Evolutionary conservation across 2,329 filamentous ascomycete species (phyloP).

Genomic region (Chaetomiaceae sp.): DNA sequence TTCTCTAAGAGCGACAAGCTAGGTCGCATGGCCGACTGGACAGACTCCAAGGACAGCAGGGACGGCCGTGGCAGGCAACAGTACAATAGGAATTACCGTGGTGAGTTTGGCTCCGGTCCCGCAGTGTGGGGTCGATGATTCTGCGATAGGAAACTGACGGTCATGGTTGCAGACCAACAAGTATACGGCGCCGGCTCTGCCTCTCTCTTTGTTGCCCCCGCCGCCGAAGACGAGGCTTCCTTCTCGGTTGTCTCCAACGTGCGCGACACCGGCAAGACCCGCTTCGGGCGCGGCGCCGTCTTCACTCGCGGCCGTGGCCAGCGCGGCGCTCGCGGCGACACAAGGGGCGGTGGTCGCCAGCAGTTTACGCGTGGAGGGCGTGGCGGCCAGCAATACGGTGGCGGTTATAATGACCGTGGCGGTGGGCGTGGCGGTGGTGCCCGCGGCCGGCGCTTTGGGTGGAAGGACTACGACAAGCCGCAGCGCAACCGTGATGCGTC

Average conservation of each 20-base stretch:
- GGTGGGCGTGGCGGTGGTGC: slow-evolving; percentile 61
- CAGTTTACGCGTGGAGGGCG: slow-evolving; percentile 69
- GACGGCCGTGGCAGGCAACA: slow-evolving; percentile 71
- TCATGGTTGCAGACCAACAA: slow-evolving; percentile 68
- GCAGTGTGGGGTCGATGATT: too few relatives aligned
- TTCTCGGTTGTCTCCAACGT: slow-evolving; percentile 98
- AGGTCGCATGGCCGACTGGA: slow-evolving; percentile 99
- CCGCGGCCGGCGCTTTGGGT: slow-evolving; percentile 85
- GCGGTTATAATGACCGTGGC: slow-evolving; percentile 61
- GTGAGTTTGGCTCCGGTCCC: slow-evolving; percentile 44
- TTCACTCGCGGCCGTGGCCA: slow-evolving; percentile 85
- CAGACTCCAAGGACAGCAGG: slow-evolving; percentile 81
- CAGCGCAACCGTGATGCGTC: slow-evolving; percentile 93
- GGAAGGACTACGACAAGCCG: slow-evolving; percentile 99
- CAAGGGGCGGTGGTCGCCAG: slow-evolving; percentile 54
- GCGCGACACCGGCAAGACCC: slow-evolving; percentile 76
- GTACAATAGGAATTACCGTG: slow-evolving; percentile 91
- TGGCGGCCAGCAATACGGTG: slow-evolving; percentile 51
- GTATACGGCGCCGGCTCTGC: slow-evolving; percentile 89
- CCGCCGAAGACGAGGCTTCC: slow-evolving; percentile 90
- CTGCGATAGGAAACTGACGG: slow-evolving; percentile 20
- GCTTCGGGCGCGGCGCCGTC: slow-evolving; percentile 85
- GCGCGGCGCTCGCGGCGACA: slow-evolving; percentile 58
- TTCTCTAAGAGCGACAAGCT: slow-evolving; percentile 99
- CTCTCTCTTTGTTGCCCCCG: slow-evolving; percentile 83